phyloP scores from a whole-genome alignment of 192 early-diverging fungal species.

The Jimgerdemannia flammicorona region DNA sequence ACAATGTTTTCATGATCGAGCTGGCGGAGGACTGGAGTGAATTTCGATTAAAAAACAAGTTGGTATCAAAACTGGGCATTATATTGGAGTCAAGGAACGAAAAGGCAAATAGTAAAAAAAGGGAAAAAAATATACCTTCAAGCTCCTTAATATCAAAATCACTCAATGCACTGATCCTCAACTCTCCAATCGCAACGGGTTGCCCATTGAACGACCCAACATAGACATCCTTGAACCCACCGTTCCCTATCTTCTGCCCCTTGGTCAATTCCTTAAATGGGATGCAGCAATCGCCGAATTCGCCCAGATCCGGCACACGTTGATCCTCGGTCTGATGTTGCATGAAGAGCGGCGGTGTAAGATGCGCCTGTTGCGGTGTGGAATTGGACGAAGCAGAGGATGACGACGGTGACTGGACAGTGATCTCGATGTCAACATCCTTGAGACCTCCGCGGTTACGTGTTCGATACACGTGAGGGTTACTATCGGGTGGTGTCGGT shows the following conservation, averaged over 20 bases:
- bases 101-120: not conserved
- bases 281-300: conserved; percentile 38
- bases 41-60: not conserved
- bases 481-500: not conserved
- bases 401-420: not conserved
- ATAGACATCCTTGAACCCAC: conserved; percentile 56
- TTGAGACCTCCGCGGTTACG: not conserved
- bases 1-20: conserved; percentile 53
- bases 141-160: conserved; percentile 50
- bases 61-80: no score
- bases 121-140: conserved; percentile 40
- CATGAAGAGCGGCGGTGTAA: not conserved
- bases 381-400: not conserved
- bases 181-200: conserved; percentile 49
- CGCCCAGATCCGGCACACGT: conserved; percentile 27
- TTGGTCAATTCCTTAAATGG: conserved; percentile 39
- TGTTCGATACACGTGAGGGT: not conserved
- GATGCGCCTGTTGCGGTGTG: not conserved
- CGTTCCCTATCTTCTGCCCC: conserved; percentile 46
- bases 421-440: not conserved
- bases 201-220: conserved; percentile 43
- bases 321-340: not conserved
- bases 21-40: conserved; percentile 16
- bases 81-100: no score
- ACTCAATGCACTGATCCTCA: conserved; percentile 45